Conservation (phyloP, 768 basidiomycete genomes). For the Lentinula raphanica region DNA sequence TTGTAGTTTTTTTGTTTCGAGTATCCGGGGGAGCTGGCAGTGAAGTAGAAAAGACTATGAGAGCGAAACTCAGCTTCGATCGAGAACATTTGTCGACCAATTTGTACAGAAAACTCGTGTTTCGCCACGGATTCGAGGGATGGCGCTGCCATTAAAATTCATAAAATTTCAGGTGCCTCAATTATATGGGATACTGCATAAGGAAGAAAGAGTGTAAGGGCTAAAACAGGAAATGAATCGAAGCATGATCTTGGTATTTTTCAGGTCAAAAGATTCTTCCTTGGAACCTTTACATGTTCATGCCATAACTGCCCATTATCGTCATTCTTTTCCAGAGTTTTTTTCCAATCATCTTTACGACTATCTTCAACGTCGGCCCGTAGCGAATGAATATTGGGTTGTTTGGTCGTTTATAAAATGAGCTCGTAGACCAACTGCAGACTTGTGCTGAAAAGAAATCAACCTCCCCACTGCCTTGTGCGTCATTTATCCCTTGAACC, state of each 20-base stretch:
- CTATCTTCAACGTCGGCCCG: neutral
- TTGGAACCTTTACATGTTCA: slow-evolving; percentile 1
- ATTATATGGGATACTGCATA: neutral
- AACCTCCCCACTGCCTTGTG: slow-evolving; percentile 49
- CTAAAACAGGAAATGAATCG: slow-evolving; percentile 1
- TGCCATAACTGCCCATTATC: slow-evolving; percentile 4
- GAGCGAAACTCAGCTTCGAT: no score
- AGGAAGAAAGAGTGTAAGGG: neutral
- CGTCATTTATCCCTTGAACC: slow-evolving; percentile 14
- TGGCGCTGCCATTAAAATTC: neutral
- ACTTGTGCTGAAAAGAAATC: slow-evolving; percentile 17
- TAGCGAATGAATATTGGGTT: neutral
- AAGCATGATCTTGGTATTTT: neutral
- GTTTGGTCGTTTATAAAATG: slow-evolving; percentile 1
- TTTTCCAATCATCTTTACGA: neutral
- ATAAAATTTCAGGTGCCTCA: neutral
- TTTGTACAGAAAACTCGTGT: neutral
- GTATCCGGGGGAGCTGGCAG: no score
- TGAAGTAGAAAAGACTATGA: no score
- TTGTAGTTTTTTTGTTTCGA: no score
- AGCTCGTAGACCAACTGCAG: slow-evolving; percentile 3
- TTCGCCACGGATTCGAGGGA: slow-evolving; percentile 2
- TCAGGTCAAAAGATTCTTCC: neutral
- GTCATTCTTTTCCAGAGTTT: slow-evolving; percentile 4
- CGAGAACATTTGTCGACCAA: no score